Evolutionary conservation across 2,329 filamentous ascomycete genomes (phyloP), one percentile per base, ranked within the genome.

Genomic region (Stemphylium lycopersici): DNA sequence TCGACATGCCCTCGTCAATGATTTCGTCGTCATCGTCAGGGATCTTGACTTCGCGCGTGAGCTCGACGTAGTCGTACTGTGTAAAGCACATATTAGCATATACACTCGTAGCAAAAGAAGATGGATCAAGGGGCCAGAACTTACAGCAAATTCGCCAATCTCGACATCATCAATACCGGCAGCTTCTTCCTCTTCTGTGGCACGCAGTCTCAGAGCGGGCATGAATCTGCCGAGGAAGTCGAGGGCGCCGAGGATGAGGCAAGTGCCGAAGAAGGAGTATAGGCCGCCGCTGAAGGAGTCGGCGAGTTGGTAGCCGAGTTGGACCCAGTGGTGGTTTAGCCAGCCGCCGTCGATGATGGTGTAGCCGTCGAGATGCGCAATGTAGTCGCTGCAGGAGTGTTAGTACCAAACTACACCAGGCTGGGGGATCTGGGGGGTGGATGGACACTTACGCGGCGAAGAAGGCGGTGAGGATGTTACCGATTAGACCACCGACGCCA

Each of bases 101-200:
- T 18, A 22, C 20, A 8, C 51, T 13, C 5, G 29, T 48, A 24
- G 37, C 13, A 15, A 31, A 10, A 4, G 6, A 3, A 16, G 18
- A 34, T 10, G 3, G 26, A 10, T 5, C 2, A 29, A 29, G 6
- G 26, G 24, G 24, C 6, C 24, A 29, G 20, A 11, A 79, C 81
- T 73, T 80, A 84, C 82, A n/a, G 91, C 92, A 73, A 95, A 96
- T 79, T 96, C 92, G 73, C 92, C 92, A 69, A 96, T 90, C 77
- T 96, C 91, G 20, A 90, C 87, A 67, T 96, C 92, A 68, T 96
- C 91, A 56, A 96, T 92, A 62, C 91, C 91, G 37, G 91, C 80
- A 46, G 92, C 87, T 76, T 96, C 91, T 33, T 90, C 89, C 59
- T 95, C 89, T 64, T 91, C 88, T 12, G 79, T 82, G 0, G 87